Percentiles rank a stretch among this genome's conserved stretches.
phyloP scores from a whole-genome alignment of 352 stramenopile genomes.

The Pythium volutum region DNA sequence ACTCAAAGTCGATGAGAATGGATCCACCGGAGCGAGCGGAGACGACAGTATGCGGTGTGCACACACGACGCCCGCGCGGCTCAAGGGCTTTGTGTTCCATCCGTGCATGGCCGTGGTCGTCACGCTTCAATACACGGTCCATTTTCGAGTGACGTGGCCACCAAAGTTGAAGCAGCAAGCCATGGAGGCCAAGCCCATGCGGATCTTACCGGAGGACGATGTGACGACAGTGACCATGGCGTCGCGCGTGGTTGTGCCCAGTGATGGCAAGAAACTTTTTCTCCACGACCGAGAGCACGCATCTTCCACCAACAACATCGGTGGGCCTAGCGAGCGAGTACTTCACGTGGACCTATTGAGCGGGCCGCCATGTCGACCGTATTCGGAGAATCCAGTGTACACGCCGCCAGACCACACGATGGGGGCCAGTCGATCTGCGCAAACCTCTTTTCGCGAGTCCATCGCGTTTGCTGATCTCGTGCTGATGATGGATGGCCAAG shows the following conservation, averaged over 20 bases:
- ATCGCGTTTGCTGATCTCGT: conserved; percentile 68
- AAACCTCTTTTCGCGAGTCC: conserved; percentile 38
- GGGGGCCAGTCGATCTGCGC: conserved; percentile 3
- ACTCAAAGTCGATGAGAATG: conserved; percentile 53
- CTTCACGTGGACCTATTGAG: conserved; percentile 72
- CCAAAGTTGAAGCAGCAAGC: conserved; percentile 62
- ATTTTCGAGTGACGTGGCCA: conserved; percentile 74
- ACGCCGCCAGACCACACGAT: conserved; percentile 44
- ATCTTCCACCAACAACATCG: conserved; percentile 14
- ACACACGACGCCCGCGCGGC: conserved; percentile 35
- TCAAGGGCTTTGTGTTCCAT: conserved; percentile 79
- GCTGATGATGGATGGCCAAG: conserved; percentile 37
- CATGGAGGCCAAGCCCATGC: conserved; percentile 48
- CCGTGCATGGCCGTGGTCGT: conserved; percentile 76
- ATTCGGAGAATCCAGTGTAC: conserved; percentile 76
- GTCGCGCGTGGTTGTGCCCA: conserved; percentile 56
- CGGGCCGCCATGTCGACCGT: conserved; percentile 56
- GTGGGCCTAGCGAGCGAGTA: conserved; percentile 29
- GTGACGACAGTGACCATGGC: conserved; percentile 76
- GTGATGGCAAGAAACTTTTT: conserved; percentile 76
- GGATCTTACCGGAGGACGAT: conserved; percentile 60
- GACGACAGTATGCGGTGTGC: conserved; percentile 60
- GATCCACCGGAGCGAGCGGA: conserved; percentile 26
- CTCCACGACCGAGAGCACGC: conserved; percentile 58
- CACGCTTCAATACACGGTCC: conserved; percentile 85